Percentiles rank a stretch among this genome's conserved stretches.
phyloP scores from a whole-genome alignment of 2,329 filamentous ascomycete species.

The Drechslerella dactyloides region DNA sequence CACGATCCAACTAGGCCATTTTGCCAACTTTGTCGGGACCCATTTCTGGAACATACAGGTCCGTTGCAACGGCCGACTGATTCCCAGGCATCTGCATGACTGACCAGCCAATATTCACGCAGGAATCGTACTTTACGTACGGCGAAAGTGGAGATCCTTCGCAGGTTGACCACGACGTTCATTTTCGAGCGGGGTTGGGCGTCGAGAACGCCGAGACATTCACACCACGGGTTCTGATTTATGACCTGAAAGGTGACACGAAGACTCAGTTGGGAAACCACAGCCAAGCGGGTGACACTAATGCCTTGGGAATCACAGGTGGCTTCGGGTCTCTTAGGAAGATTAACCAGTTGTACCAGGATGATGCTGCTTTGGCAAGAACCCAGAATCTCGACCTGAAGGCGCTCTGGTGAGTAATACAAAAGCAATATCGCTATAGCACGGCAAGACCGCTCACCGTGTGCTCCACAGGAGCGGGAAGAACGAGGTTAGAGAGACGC shows the following conservation, averaged over 20 bases:
- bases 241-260: constrained; percentile 79
- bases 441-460: constrained; percentile 9
- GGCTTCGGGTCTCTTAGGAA: constrained; percentile 87
- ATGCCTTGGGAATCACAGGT: constrained; percentile 57
- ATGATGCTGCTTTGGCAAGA: constrained; percentile 57
- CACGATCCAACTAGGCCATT: constrained; percentile 89
- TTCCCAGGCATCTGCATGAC: constrained; percentile 21
- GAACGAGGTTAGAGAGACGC: constrained; percentile 34
- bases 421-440: neutral
- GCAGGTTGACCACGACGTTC: constrained; percentile 79
- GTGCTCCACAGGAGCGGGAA: constrained; percentile 31
- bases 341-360: constrained; percentile 85
- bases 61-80: constrained; percentile 7
- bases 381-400: constrained; percentile 58
- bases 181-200: constrained; percentile 83
- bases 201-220: constrained; percentile 88
- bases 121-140: constrained; percentile 99
- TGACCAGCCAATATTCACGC: constrained; percentile 16
- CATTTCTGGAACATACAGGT: constrained; percentile 84
- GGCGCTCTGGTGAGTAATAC: constrained; percentile 60
- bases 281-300: constrained; percentile 5
- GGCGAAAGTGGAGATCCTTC: constrained; percentile 69
- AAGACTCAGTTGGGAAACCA: neutral
- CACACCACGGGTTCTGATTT: constrained; percentile 87
- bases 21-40: constrained; percentile 89